These are phyloP conservation scores for Ambrosiella cleistominuta DNA, from an alignment of 2,329 filamentous ascomycete genomes.

Conservation along the genomic window DNA sequence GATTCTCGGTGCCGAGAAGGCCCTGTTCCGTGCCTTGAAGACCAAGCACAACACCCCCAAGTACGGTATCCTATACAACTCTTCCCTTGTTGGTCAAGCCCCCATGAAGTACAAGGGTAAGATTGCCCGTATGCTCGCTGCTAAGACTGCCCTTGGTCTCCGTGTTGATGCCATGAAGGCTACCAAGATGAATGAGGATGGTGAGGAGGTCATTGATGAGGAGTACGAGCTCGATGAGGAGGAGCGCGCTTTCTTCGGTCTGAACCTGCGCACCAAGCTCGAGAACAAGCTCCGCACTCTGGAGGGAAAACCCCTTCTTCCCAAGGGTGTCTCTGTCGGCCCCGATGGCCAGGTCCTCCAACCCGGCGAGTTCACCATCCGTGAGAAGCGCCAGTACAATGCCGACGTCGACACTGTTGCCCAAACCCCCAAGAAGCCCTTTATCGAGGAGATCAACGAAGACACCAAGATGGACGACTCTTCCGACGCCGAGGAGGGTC, in stretches of 20 bases:
- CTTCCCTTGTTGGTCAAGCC: slow-evolving; percentile 86
- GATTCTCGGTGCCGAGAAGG: slow-evolving; percentile 97
- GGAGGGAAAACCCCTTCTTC: slow-evolving; percentile 77
- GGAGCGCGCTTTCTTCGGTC: slow-evolving; percentile 67
- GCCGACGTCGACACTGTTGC: slow-evolving; percentile 72
- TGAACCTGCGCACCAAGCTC: slow-evolving; percentile 51
- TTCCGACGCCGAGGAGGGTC: slow-evolving; percentile 20
- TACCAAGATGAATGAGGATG: slow-evolving; percentile 52
- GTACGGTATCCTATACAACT: slow-evolving; percentile 88
- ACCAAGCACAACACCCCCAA: slow-evolving; percentile 99
- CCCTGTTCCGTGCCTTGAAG: slow-evolving; percentile 92
- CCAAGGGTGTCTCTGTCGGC: slow-evolving; percentile 56
- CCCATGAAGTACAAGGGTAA: slow-evolving; percentile 99
- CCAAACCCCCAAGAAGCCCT: slow-evolving; percentile 24
- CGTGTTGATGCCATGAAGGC: slow-evolving; percentile 64
- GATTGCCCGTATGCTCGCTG: slow-evolving; percentile 88
- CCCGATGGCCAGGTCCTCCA: slow-evolving; percentile 49
- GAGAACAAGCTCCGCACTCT: slow-evolving; percentile 60
- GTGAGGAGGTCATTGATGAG: slow-evolving; percentile 40
- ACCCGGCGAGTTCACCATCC: slow-evolving; percentile 73
- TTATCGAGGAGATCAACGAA: slow-evolving; percentile 30
- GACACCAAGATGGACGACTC: slow-evolving; percentile 22
- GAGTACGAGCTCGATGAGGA: slow-evolving; percentile 67
- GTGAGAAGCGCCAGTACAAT: slow-evolving; percentile 90
- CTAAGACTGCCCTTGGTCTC: slow-evolving; percentile 82